Base-by-base conservation (phyloP, 2,329 filamentous ascomycete genomes). In the Fusarium sarcochroum region DNA sequence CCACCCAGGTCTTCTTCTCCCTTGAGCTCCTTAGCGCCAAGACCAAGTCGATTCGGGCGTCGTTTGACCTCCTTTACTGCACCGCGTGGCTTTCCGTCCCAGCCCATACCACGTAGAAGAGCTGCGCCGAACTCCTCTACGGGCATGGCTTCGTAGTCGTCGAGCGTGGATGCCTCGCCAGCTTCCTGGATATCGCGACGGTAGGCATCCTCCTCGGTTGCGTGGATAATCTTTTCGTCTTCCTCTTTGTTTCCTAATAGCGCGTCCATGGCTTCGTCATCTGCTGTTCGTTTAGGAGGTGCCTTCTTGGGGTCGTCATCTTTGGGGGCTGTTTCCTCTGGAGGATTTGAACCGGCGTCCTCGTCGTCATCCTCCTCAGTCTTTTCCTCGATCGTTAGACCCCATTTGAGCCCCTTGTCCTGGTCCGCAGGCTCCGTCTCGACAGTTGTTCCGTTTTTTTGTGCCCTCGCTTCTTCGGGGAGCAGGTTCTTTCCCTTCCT, bases 51-150 rank as follows among this genome's bases (percentile, higher is more conserved):
- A 60, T 93, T 93, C 17, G 93, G 91, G 49, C 94, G 88, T 51
- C 90, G 86, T 75, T 91, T 90, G 66, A 88, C 90, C 35, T 89
- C 84, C 69, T 91, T 91, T 7, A 81, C 78, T 45, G 83, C 78
- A 3, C 84, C 85, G 46, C 83, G 80, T 64, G 85, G 82, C 55
- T 89, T 87, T 78, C 81, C 91, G 83, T 98, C 94, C 94, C 95
- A 98, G 10, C 96, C 96, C 92, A 98, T 98, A 11, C 94, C 94
- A 32, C 94, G 89, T 35, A 99, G 85, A 68, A 98, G 85, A 1
- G 94, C 94, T 18, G 94, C 92, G 9, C 96, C 96, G 70, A 98
- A 99, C 73, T 98, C 94, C 71, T 98, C 95, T 17, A 98, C 93
- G 0, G 96, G 95, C 65, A 97, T 91, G 14, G 91, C 90, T 60